Base-by-base conservation (phyloP, 2,329 filamentous ascomycete species). In the Calonectria pseudoturangicola region DNA sequence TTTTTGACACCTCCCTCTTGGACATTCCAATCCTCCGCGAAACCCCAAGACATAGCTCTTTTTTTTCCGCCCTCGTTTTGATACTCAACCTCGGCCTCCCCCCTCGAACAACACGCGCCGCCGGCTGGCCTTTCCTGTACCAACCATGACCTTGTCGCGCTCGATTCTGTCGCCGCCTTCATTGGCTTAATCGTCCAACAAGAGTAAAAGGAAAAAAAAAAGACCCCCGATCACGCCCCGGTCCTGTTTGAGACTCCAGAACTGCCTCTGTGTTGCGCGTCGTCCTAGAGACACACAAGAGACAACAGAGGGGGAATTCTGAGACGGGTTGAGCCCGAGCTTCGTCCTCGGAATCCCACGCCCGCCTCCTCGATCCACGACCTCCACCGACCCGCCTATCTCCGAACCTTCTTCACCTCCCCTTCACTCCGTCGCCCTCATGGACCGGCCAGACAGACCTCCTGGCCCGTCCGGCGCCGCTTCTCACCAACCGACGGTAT, bases 361-460 rank as follows among this genome's bases (percentile, higher is more conserved):
- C 45, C 30, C 54, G 41, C 62, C 71, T 71, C 70, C 69, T 75
- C 75, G 77, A 77, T 79, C 74, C 66, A 66, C 67, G 71, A 48
- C 73, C 76, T 75, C 72, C 77, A 76, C 77, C 72, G 56, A 72
- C 71, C 67, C 66, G 71, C 72, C 64, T 70, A 66, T 62, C 54
- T 64, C 69, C 69, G 58, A 64, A 64, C 68, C 67, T 75, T 69
- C 68, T 73, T 73, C 73, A 75, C 74, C 66, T 64, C 73, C 72
- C 72, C 73, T 73, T 60, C 68, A 45, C 70, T 67, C 74, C 12
- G 33, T 13, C 75, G 73, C 72, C 79, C 70, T 74, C 73, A 84
- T 84, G 83, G 83, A 84, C 73, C 80, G 82, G 75, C 77, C 77
- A 74, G 83, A 84, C 66, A 79, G 82, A 80, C 78, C 78, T 72